These are phyloP conservation scores for Boletus bicolor DNA, from an alignment of 768 basidiomycete species.

Conservation along the genomic window DNA sequence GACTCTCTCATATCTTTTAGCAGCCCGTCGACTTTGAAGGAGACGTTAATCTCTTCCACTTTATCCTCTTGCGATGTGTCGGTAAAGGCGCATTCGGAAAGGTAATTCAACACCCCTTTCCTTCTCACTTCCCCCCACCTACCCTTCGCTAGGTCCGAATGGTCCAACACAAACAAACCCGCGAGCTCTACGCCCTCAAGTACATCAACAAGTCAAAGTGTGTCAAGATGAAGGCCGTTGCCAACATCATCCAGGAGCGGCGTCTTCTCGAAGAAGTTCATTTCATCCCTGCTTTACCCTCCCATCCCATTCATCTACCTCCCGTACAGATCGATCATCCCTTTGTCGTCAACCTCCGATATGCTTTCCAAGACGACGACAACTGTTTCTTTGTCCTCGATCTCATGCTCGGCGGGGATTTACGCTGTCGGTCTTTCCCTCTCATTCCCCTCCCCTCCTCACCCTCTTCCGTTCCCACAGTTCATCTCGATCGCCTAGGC, in stretches of 20 bases:
- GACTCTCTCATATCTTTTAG: not conserved
- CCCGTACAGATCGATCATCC: conserved; percentile 84
- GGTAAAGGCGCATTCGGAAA: conserved; percentile 99
- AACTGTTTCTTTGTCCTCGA: conserved; percentile 99
- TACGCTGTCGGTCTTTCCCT: conserved; percentile 64
- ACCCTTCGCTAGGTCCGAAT: conserved; percentile 78
- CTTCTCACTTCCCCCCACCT: conserved; percentile 12
- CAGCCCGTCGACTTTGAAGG: conserved; percentile 95
- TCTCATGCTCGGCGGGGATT: conserved; percentile 93
- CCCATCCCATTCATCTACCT: not conserved
- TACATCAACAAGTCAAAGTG: conserved; percentile 99
- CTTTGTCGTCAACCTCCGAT: conserved; percentile 90
- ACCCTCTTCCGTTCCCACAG: conserved; percentile 37
- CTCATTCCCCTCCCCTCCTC: not conserved
- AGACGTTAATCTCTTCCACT: conserved; percentile 96
- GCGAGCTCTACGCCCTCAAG: conserved; percentile 94
- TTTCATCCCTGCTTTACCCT: conserved; percentile 1
- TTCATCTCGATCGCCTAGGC: conserved; percentile 83
- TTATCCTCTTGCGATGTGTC: conserved; percentile 91
- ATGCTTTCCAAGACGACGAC: conserved; percentile 97
- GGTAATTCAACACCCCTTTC: conserved; percentile 41
- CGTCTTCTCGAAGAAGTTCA: conserved; percentile 90
- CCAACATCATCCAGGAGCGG: conserved; percentile 96
- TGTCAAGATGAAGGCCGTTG: conserved; percentile 97
- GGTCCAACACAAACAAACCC: conserved; percentile 98